These are phyloP conservation scores for Cercophora samala DNA, from an alignment of 495 filamentous ascomycete genomes.

Conservation along the genomic window DNA sequence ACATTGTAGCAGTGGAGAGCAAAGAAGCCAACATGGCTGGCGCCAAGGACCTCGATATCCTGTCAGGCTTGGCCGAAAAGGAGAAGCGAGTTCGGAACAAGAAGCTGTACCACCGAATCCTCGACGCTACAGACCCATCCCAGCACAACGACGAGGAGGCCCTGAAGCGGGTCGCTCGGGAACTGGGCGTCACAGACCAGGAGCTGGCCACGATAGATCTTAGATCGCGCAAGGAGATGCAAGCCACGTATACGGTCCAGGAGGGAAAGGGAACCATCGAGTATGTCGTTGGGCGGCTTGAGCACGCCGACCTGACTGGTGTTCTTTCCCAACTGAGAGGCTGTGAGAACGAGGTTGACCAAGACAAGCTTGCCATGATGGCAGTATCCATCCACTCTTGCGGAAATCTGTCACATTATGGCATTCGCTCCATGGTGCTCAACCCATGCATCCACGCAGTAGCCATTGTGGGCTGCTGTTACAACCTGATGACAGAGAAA, in stretches of 20 bases:
- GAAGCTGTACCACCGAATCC: constrained; percentile 59
- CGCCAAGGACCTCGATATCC: constrained; percentile 75
- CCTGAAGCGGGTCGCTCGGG: constrained; percentile 38
- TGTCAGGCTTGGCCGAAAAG: constrained; percentile 65
- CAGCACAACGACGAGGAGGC: constrained; percentile 40
- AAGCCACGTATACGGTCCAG: constrained; percentile 44
- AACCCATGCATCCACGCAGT: constrained; percentile 83
- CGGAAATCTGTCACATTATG: constrained; percentile 94
- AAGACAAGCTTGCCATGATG: constrained; percentile 59
- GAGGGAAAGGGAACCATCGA: constrained; percentile 64
- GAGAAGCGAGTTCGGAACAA: constrained; percentile 70
- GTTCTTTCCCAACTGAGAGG: constrained; percentile 46
- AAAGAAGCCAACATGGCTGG: constrained; percentile 79
- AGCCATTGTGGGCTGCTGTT: constrained; percentile 95
- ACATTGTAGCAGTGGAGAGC: constrained; percentile 89
- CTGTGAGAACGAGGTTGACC: constrained; percentile 29
- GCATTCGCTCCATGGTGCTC: constrained; percentile 74
- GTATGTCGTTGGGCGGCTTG: constrained; percentile 59
- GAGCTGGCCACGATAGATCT: constrained; percentile 43
- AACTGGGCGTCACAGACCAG: constrained; percentile 33
- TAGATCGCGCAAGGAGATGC: constrained; percentile 44
- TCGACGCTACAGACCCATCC: constrained; percentile 39
- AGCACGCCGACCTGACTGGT: constrained; percentile 58
- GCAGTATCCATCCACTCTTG: constrained; percentile 95
- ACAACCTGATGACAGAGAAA: constrained; percentile 91